phyloP scores from a whole-genome alignment of 495 filamentous ascomycete genomes.

The Lineolata rhizophorae region DNA sequence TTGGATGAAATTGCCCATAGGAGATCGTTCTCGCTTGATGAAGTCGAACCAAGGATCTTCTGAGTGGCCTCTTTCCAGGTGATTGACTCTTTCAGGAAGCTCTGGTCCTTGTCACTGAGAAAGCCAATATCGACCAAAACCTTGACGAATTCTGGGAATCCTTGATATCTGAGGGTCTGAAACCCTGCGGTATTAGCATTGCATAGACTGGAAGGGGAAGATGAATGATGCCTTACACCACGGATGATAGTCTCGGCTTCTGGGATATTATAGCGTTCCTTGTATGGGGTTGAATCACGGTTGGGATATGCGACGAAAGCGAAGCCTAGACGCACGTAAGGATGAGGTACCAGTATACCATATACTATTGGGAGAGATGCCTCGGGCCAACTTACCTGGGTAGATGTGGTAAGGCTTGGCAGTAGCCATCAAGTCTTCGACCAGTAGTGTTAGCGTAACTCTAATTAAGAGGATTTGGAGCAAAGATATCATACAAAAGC shows the following conservation, averaged over 20 bases:
- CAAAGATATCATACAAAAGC: too few species aligned
- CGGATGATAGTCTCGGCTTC: constrained; percentile 54
- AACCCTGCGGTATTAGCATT: too few species aligned
- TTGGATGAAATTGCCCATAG: constrained; percentile 51
- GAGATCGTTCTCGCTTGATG: constrained; percentile 40
- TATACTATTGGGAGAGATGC: too few species aligned
- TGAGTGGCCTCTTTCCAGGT: constrained; percentile 66
- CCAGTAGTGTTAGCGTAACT: too few species aligned
- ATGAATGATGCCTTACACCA: too few species aligned
- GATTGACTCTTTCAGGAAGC: constrained; percentile 31
- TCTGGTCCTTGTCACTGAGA: constrained; percentile 41
- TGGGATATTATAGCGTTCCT: constrained; percentile 76
- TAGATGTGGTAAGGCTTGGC: constrained; percentile 88
- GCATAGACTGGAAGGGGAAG: too few species aligned
- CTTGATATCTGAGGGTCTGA: constrained; percentile 68
- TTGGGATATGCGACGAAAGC: constrained; percentile 89
- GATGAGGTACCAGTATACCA: too few species aligned
- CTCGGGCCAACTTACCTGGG: too few species aligned
- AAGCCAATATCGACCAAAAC: constrained; percentile 73
- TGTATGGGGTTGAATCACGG: constrained; percentile 70
- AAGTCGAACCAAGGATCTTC: constrained; percentile 45
- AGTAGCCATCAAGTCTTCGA: constrained; percentile 54
- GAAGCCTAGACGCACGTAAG: too few species aligned
- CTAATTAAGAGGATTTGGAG: too few species aligned
- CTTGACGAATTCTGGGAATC: constrained; percentile 75